phyloP scores from a whole-genome alignment of 768 basidiomycete genomes.

The Pilatotrama ljubarskyi region DNA sequence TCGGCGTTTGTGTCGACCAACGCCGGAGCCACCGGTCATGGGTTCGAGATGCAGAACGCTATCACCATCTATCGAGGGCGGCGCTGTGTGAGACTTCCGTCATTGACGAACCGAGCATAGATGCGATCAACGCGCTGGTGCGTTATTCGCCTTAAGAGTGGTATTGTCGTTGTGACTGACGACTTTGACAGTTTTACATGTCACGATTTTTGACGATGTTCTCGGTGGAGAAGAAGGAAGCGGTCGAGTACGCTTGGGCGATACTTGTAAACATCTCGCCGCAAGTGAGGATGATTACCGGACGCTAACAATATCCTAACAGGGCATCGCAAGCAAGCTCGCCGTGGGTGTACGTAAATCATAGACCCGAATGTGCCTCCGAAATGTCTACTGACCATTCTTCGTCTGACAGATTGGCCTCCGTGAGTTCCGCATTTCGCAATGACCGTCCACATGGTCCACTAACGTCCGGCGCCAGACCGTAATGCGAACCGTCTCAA shows the following conservation, averaged over 20 bases:
- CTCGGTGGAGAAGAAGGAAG: constrained; percentile 71
- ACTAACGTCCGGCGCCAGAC: constrained; percentile 43
- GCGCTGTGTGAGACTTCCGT: constrained; percentile 72
- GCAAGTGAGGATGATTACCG: neutral
- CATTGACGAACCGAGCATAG: constrained; percentile 74
- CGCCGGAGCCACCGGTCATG: constrained; percentile 19
- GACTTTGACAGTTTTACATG: constrained; percentile 57
- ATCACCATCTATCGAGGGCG: constrained; percentile 58
- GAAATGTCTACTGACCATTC: constrained; percentile 12
- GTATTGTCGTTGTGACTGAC: neutral
- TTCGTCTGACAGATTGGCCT: constrained; percentile 57
- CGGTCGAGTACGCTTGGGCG: constrained; percentile 73
- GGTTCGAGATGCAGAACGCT: constrained; percentile 48
- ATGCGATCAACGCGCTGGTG: constrained; percentile 68
- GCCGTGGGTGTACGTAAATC: constrained; percentile 48
- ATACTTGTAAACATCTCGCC: constrained; percentile 46
- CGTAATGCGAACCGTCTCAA: constrained; percentile 65
- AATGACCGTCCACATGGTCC: constrained; percentile 2
- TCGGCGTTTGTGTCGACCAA: constrained; percentile 66
- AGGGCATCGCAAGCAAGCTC: constrained; percentile 65
- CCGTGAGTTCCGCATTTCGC: constrained; percentile 42
- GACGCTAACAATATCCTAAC: neutral
- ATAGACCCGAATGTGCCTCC: neutral
- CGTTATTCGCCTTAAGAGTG: constrained; percentile 17
- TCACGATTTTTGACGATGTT: constrained; percentile 75